Percentiles rank a stretch among this genome's conserved stretches.
These are phyloP conservation scores for Camellia granthamiana DNA, from an alignment of 148 eudicot species.

Conservation along the genomic window DNA sequence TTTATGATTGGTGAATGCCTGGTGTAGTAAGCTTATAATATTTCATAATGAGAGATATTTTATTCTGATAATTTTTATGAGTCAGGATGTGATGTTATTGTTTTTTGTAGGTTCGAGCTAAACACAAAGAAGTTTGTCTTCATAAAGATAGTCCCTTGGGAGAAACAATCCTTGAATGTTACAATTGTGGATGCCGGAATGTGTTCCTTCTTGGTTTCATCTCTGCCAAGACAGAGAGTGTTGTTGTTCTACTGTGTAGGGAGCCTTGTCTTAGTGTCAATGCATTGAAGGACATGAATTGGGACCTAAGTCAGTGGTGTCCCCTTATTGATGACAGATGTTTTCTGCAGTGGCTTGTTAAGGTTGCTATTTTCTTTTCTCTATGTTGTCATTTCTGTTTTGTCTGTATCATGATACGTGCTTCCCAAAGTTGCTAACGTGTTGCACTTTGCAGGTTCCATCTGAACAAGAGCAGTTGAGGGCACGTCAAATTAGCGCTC, in stretches of 20 bases:
- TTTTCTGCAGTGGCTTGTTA: conserved; percentile 96
- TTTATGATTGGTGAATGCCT: background rate
- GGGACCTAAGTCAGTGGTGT: conserved; percentile 99
- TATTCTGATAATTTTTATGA: background rate
- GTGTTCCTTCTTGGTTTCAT: conserved; percentile 96
- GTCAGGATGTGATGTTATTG: too few relatives aligned
- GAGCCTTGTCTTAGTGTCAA: conserved; percentile 92
- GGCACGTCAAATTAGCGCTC: conserved; percentile 98
- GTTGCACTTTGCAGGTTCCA: conserved; percentile 61
- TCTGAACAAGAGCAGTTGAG: conserved; percentile 98
- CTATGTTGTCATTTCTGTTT: background rate
- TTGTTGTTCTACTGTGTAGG: conserved; percentile 92
- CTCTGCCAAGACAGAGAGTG: conserved; percentile 98
- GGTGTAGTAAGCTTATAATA: too few relatives aligned
- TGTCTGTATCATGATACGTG: background rate
- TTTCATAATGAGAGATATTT: background rate
- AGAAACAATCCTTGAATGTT: conserved; percentile 96
- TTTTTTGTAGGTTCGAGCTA: conserved; percentile 78
- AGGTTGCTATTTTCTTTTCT: conserved; percentile 40
- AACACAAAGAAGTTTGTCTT: conserved; percentile 98
- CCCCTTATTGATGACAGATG: conserved; percentile 99
- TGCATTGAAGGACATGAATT: conserved; percentile 98
- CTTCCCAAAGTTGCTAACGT: conserved; percentile 6
- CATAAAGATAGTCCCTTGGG: conserved; percentile 99
- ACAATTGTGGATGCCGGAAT: conserved; percentile 98